Conservation (phyloP, 2,329 filamentous ascomycete species). For the Arthrobotrys megalospora region DNA sequence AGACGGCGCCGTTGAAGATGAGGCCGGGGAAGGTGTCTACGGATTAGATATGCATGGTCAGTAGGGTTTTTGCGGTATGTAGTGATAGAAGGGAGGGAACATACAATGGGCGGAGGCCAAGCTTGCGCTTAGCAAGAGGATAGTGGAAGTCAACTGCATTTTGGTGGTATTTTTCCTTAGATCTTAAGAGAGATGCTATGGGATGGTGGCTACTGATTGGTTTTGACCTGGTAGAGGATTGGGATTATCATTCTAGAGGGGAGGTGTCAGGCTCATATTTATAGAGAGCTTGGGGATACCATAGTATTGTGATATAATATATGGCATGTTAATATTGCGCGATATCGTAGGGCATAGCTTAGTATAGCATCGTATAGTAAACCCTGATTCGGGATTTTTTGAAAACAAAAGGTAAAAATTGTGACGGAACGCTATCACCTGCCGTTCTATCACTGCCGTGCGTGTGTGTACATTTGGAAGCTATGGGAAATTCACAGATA, state of each 20-base stretch:
- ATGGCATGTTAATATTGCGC: background rate
- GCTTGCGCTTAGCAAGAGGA: conserved; percentile 43
- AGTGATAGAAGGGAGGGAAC: background rate
- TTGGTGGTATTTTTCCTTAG: conserved; percentile 1
- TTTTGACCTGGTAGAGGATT: background rate
- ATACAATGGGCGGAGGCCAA: conserved; percentile 55
- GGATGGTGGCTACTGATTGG: background rate
- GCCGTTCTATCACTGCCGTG: background rate
- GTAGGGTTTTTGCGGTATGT: background rate
- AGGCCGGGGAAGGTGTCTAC: conserved; percentile 66
- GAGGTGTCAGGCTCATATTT: conserved; percentile 3
- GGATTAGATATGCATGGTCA: background rate
- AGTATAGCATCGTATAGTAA: background rate
- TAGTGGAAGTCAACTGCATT: conserved; percentile 46
- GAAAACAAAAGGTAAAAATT: no score
- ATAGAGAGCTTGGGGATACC: conserved; percentile 4
- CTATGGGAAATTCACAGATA: background rate
- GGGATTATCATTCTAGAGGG: background rate
- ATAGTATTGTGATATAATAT: no score
- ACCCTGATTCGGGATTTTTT: no score
- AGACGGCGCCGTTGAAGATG: conserved; percentile 69
- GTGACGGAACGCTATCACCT: background rate
- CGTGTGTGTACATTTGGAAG: background rate
- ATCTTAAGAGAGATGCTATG: background rate
- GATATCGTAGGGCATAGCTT: background rate